phyloP scores from a whole-genome alignment of 495 filamentous ascomycete species.

The Penicillium angulare region DNA sequence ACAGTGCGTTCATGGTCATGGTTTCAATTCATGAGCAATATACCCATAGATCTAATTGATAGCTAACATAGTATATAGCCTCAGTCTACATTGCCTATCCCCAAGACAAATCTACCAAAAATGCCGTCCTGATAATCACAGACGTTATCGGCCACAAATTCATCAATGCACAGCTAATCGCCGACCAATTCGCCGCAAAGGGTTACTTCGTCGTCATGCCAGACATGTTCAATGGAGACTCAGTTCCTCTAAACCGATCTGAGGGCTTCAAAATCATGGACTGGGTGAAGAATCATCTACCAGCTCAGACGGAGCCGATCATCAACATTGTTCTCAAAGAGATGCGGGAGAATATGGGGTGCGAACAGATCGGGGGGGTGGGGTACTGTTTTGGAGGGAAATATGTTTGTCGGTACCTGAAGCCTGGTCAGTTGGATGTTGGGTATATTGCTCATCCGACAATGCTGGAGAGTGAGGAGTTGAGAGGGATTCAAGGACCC shows the following conservation, averaged over 20 bases:
- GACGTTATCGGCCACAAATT: constrained; percentile 30
- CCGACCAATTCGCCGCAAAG: constrained; percentile 72
- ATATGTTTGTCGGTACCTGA: constrained; percentile 40
- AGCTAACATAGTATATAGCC: constrained; percentile 1
- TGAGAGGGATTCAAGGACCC: constrained; percentile 62
- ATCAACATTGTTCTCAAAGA: constrained; percentile 52
- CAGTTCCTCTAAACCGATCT: constrained; percentile 24
- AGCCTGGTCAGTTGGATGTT: constrained; percentile 17
- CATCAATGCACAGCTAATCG: constrained; percentile 38
- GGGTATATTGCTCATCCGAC: constrained; percentile 72
- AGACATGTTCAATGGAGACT: constrained; percentile 39
- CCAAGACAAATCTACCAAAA: constrained; percentile 21
- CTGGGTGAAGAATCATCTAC: constrained; percentile 42
- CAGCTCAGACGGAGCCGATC: constrained; percentile 56
- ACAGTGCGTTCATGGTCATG: constrained; percentile 13
- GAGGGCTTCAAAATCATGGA: constrained; percentile 26
- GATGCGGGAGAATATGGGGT: constrained; percentile 51
- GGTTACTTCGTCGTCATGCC: constrained; percentile 73
- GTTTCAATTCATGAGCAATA: too few species aligned
- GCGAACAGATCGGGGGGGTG: constrained; percentile 60
- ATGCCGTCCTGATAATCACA: constrained; percentile 28
- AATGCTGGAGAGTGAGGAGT: constrained; percentile 68
- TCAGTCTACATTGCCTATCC: constrained; percentile 29
- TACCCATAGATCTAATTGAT: too few species aligned
- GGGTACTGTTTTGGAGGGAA: constrained; percentile 78